Percentiles rank a stretch among this genome's conserved stretches.
phyloP scores from a whole-genome alignment of 768 basidiomycete genomes.

The Tulasnella sp. region DNA sequence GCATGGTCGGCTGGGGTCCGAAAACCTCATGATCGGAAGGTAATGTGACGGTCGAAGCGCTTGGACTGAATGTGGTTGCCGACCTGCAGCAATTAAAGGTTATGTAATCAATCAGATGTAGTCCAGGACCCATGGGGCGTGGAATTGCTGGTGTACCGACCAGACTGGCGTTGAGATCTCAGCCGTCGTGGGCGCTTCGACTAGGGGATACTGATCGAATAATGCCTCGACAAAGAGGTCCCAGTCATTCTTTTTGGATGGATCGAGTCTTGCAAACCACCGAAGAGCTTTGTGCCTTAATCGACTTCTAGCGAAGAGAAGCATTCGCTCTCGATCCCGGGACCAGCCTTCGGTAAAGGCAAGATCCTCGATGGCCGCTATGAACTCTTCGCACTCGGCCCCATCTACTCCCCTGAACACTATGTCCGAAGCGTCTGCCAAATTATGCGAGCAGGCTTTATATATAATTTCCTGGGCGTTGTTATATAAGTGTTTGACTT shows the following conservation, averaged over 20 bases:
- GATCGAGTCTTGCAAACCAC: not conserved
- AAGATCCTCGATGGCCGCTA: not conserved
- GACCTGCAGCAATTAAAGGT: not conserved
- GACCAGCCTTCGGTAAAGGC: not conserved
- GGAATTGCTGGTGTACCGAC: not conserved
- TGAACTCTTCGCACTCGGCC: not conserved
- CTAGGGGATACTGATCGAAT: not conserved
- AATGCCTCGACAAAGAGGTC: not conserved
- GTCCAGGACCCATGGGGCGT: too few species aligned
- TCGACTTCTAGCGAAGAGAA: not conserved
- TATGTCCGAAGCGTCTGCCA: not conserved
- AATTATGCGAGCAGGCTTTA: not conserved
- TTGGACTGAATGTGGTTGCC: not conserved
- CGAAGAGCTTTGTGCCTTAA: not conserved
- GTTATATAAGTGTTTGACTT: not conserved
- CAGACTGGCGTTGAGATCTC: not conserved
- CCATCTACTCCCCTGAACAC: constrained; percentile 1
- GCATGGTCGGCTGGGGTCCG: not conserved
- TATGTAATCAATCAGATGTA: too few species aligned
- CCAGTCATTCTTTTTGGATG: not conserved
- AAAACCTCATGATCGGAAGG: not conserved
- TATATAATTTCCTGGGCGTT: not conserved
- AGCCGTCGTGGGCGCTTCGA: not conserved
- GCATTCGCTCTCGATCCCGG: not conserved
- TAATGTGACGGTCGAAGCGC: not conserved